phyloP scores from a whole-genome alignment of 2,329 filamentous ascomycete species.

The Zasmidium cellare region DNA sequence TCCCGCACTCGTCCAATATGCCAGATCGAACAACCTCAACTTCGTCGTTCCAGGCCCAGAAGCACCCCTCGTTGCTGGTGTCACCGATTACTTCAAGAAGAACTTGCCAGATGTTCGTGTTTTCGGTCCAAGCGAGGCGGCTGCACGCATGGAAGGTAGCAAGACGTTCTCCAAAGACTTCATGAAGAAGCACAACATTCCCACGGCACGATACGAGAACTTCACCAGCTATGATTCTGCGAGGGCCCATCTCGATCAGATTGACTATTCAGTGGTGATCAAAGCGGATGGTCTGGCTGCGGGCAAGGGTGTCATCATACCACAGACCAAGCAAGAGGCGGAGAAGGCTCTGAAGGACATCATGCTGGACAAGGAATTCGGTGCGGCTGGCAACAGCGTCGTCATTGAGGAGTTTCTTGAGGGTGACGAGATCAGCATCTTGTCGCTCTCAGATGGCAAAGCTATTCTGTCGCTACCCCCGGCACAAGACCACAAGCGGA shows the following conservation, averaged over 20 bases:
- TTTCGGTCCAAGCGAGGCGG: slow-evolving; percentile 83
- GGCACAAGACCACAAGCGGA: slow-evolving; percentile 95
- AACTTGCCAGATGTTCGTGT: slow-evolving; percentile 60
- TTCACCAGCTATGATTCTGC: slow-evolving; percentile 53
- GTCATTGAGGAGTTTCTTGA: slow-evolving; percentile 93
- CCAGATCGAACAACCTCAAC: slow-evolving; percentile 71
- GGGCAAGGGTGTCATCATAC: slow-evolving; percentile 94
- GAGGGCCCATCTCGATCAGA: slow-evolving; percentile 67
- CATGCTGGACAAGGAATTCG: slow-evolving; percentile 87
- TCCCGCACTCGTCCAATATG: slow-evolving; percentile 70
- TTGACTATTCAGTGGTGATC: slow-evolving; percentile 79
- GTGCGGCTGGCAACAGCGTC: slow-evolving; percentile 81
- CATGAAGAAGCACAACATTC: slow-evolving; percentile 87
- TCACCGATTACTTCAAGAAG: slow-evolving; percentile 75
- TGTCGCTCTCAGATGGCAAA: slow-evolving; percentile 89
- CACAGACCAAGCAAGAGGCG: slow-evolving; percentile 77
- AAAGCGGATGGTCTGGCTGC: slow-evolving; percentile 91
- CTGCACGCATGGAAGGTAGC: slow-evolving; percentile 89
- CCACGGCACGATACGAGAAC: slow-evolving; percentile 87
- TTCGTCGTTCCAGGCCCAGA: slow-evolving; percentile 90
- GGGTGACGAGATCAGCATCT: slow-evolving; percentile 87
- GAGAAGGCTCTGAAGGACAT: slow-evolving; percentile 80
- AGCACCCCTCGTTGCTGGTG: slow-evolving; percentile 87
- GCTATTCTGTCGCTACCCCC: slow-evolving; percentile 81
- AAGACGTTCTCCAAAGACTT: slow-evolving; percentile 98